A percentile compares a stretch with the other conserved stretches of the same genome.
Conservation (phyloP, 768 basidiomycete genomes). For the Termitomyces sp. region DNA sequence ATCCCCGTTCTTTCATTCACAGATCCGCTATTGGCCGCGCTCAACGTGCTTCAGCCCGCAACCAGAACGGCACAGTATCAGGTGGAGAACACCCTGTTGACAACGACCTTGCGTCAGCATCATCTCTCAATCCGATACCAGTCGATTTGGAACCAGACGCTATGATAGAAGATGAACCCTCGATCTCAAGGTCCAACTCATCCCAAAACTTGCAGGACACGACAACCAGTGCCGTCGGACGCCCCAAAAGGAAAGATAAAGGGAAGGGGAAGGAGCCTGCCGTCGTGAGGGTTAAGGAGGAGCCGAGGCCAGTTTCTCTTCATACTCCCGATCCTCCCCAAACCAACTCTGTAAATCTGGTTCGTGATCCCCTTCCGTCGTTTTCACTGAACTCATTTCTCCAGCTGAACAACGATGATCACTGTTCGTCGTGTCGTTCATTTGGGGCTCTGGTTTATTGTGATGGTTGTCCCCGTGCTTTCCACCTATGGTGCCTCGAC, state of each 20-base stretch:
- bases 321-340: conserved; percentile 40
- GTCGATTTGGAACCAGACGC: conserved; percentile 48
- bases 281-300: conserved; percentile 45
- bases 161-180: conserved; percentile 54
- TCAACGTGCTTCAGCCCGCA: conserved; percentile 68
- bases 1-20: conserved; percentile 13
- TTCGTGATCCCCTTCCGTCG: background rate
- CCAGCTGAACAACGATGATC: conserved; percentile 68
- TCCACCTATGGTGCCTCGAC: conserved; percentile 95
- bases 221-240: conserved; percentile 21
- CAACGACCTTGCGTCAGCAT: conserved; percentile 32
- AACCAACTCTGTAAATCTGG: conserved; percentile 32
- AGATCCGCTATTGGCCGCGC: conserved; percentile 63
- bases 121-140: conserved; percentile 34
- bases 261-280: conserved; percentile 45
- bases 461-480: conserved; percentile 93
- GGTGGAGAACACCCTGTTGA: conserved; percentile 30
- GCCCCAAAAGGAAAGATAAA: conserved; percentile 43
- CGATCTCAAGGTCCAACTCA: conserved; percentile 63
- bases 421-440: conserved; percentile 81
- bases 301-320: conserved; percentile 40
- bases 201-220: conserved; percentile 34
- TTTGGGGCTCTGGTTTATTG: conserved; percentile 89
- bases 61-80: conserved; percentile 43
- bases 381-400: conserved; percentile 4